Base-by-base conservation (phyloP, 768 basidiomycete species). In the Mycena galericulata region DNA sequence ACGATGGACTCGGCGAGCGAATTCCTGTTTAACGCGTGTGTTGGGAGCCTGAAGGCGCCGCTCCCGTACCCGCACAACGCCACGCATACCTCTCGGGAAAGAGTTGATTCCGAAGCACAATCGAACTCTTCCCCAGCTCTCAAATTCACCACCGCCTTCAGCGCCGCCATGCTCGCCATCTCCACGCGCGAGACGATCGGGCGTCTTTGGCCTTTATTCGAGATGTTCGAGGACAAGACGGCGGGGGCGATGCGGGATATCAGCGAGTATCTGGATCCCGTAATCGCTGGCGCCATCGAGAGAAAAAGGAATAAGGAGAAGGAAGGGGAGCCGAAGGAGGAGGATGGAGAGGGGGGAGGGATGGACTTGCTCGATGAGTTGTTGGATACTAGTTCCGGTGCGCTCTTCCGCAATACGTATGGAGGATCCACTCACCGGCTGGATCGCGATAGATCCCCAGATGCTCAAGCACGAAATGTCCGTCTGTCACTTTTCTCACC, bases 1-100 rank as follows among this genome's bases (percentile, higher is more conserved):
- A 89, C 90, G 0, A 84, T 92, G 27, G 91, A 92, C 77, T 83
- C 88, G 85, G 59, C 89, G 4, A 86, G 88, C 1, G 89, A 90
- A 64, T 90, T 90, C 72, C 83, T 92, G 32, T 90, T 91, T 62
- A 88, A 89, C 9, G 78, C 78, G 55, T 86, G 86, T 71, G 87
- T 90, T 2, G 75, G 89, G 64, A 84, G 81, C 65, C 85, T 91
- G 46, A 75, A 80, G 2, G 82, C 83, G 8, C 80, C 80, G 15
- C 77, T 91, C 17, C 87, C 87, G 14, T 89, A 86, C 65, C 87
- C 89, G 0, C 79, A 82, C 74, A 83, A 85, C 50, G 77, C 9
- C 47, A 70, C 24, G 67, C 75, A n/a, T n/a, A n/a, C n/a, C n/a
- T n/a, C n/a, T n/a, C n/a, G n/a, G n/a, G n/a, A n/a, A n/a, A n/a